Evolutionary conservation across 139 green algal genomes (phyloP).

Genomic region (Mesotaenium endlicherianum): DNA sequence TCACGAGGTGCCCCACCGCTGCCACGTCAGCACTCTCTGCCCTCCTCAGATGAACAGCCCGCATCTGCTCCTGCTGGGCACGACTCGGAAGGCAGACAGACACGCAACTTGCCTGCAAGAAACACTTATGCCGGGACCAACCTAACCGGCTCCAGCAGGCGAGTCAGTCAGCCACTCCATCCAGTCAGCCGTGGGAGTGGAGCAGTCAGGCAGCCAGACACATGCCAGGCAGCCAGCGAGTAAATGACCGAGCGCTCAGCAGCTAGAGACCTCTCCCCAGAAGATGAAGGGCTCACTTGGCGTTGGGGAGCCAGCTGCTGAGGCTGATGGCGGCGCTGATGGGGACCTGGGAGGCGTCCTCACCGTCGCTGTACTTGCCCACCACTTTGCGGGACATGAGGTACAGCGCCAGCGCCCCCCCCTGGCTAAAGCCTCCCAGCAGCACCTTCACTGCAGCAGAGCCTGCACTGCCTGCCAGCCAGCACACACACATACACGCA

Average conservation of each 20-base stretch:
- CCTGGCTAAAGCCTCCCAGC: slow-evolving; percentile 40
- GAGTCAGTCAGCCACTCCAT: background rate
- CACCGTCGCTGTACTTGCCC: slow-evolving; percentile 16
- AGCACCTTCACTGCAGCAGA: slow-evolving; percentile 11
- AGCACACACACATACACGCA: too few species aligned
- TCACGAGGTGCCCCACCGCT: too few species aligned
- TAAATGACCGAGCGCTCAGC: background rate
- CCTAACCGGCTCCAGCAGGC: background rate
- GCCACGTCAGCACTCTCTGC: too few species aligned
- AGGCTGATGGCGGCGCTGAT: slow-evolving; percentile 10
- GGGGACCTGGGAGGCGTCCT: background rate
- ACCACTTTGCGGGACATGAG: slow-evolving; percentile 10
- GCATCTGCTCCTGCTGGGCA: background rate
- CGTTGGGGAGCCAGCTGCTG: slow-evolving; percentile 35
- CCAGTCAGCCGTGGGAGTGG: background rate
- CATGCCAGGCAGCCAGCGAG: background rate
- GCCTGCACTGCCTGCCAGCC: too few species aligned
- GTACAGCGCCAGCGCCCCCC: slow-evolving; percentile 40
- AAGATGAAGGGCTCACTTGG: slow-evolving; percentile 14
- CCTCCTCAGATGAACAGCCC: too few species aligned
- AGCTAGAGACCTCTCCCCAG: slow-evolving; percentile 5
- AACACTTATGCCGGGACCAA: background rate
- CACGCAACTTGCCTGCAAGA: background rate
- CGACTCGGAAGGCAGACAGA: background rate
- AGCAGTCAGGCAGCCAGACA: background rate